Conservation (phyloP, 306 rosid genomes). For the Castanea crenata region DNA sequence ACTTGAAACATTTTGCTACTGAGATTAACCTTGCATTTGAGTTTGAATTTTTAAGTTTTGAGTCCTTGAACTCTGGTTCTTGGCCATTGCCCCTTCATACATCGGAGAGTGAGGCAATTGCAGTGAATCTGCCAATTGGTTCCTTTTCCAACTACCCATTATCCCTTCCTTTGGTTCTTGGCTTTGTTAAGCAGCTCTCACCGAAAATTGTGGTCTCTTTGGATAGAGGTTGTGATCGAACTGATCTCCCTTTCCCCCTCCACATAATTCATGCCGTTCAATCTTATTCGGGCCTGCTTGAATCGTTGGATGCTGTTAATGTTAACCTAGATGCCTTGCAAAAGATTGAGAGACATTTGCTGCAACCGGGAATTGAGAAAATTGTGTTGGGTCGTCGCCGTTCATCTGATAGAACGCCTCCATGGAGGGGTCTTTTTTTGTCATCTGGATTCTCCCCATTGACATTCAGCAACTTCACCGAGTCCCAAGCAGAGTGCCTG, state of each 20-base stretch:
- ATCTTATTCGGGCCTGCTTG: constrained; percentile 56
- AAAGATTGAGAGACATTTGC: constrained; percentile 65
- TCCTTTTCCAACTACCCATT: constrained; percentile 46
- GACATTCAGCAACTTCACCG: constrained; percentile 78
- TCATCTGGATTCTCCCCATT: constrained; percentile 74
- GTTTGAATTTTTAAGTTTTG: constrained; percentile 56
- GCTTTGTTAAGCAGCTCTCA: constrained; percentile 65
- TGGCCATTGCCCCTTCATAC: constrained; percentile 57
- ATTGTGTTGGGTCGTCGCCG: constrained; percentile 44
- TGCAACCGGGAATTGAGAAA: constrained; percentile 80
- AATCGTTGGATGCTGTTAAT: constrained; percentile 74
- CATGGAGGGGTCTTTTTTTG: constrained; percentile 59
- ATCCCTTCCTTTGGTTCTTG: constrained; percentile 54
- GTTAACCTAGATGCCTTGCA: constrained; percentile 61
- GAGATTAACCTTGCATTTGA: constrained; percentile 71
- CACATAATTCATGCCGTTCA: constrained; percentile 56
- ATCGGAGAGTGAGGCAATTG: constrained; percentile 60
- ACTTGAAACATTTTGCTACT: constrained; percentile 63
- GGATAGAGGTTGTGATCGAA: constrained; percentile 61
- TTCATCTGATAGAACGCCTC: constrained; percentile 41
- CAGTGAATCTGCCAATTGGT: constrained; percentile 65
- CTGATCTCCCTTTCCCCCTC: constrained; percentile 57
- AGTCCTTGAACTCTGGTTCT: constrained; percentile 52
- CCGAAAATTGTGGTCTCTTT: constrained; percentile 76
- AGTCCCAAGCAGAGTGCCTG: constrained; percentile 88